Conservation (phyloP, 106 monocot species). For the Narthecium ossifragum region DNA sequence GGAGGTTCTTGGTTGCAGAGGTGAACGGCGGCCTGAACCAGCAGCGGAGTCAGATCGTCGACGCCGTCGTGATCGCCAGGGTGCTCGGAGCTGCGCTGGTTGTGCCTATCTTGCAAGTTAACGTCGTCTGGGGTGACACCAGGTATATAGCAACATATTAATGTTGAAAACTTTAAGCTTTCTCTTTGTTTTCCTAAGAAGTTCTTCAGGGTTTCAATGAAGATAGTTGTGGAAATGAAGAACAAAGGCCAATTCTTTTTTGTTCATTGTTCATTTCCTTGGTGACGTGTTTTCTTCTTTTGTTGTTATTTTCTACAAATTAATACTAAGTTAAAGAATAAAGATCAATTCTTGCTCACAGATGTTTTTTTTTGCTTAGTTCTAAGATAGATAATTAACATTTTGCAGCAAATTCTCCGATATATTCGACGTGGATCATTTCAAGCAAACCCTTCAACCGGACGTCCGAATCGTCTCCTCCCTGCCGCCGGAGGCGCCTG, state of each 20-base stretch:
- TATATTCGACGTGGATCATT: slow-evolving; percentile 37
- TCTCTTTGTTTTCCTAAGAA: neutral
- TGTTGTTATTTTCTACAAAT: neutral
- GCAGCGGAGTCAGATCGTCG: slow-evolving; percentile 43
- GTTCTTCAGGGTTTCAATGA: too few species aligned
- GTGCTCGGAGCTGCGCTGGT: slow-evolving; percentile 37
- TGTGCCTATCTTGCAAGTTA: slow-evolving; percentile 22
- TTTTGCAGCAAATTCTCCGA: slow-evolving; percentile 28
- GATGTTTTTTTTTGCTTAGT: neutral
- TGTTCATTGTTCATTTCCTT: neutral
- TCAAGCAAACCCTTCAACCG: slow-evolving; percentile 17
- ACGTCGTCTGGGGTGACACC: slow-evolving; percentile 28
- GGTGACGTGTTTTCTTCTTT: neutral
- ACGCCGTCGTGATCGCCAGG: slow-evolving; percentile 40
- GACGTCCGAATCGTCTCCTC: slow-evolving; percentile 20
- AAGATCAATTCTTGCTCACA: neutral
- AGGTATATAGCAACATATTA: slow-evolving; percentile 6
- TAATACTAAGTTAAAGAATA: neutral
- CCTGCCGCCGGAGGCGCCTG: slow-evolving; percentile 15
- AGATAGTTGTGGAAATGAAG: too few species aligned
- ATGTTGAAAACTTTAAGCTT: neutral
- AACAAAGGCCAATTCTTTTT: neutral
- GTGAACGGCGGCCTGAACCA: slow-evolving; percentile 43
- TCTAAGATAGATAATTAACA: too few species aligned
- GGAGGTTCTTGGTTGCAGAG: slow-evolving; percentile 23